A percentile compares a stretch with the other conserved stretches of the same genome.
Evolutionary conservation across 768 basidiomycete genomes (phyloP).

Genomic region (Pulveroboletus sp.): DNA sequence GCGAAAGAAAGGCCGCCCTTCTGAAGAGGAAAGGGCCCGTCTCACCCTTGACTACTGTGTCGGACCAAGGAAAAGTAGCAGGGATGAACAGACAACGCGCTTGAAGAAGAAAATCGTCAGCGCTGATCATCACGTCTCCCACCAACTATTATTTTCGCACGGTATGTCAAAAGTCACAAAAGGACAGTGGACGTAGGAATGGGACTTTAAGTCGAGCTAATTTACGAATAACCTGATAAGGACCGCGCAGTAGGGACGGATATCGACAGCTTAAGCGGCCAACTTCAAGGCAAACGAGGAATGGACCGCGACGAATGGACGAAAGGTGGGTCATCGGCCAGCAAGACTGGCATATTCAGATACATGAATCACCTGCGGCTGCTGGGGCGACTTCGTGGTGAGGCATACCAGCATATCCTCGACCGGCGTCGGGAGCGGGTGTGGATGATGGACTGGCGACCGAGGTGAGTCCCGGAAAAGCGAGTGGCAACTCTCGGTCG

Average conservation of each 20-base stretch:
- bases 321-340: constrained; percentile 21
- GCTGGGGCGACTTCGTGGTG: constrained; percentile 5
- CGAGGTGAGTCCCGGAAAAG: constrained; percentile 10
- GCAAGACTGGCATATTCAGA: constrained; percentile 30
- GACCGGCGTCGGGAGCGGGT: constrained; percentile 56
- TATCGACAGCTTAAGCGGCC: background rate
- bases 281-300: background rate
- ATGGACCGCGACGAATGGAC: background rate
- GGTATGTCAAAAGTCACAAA: background rate
- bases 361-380: constrained; percentile 14
- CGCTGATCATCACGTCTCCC: background rate
- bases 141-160: constrained; percentile 10
- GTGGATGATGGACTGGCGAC: constrained; percentile 20
- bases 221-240: constrained; percentile 26
- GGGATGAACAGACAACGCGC: constrained; percentile 19
- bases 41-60: constrained; percentile 8
- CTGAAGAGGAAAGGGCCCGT: constrained; percentile 25
- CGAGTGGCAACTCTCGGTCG: constrained; percentile 15
- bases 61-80: constrained; percentile 10
- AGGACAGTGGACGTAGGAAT: background rate
- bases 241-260: background rate
- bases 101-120: background rate
- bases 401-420: constrained; percentile 42
- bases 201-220: constrained; percentile 4
- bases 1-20: constrained; percentile 12